Percentiles rank a stretch among this genome's conserved stretches.
phyloP scores from a whole-genome alignment of 1,284 basidiomycete genomes.

The Vanrija sp. region DNA sequence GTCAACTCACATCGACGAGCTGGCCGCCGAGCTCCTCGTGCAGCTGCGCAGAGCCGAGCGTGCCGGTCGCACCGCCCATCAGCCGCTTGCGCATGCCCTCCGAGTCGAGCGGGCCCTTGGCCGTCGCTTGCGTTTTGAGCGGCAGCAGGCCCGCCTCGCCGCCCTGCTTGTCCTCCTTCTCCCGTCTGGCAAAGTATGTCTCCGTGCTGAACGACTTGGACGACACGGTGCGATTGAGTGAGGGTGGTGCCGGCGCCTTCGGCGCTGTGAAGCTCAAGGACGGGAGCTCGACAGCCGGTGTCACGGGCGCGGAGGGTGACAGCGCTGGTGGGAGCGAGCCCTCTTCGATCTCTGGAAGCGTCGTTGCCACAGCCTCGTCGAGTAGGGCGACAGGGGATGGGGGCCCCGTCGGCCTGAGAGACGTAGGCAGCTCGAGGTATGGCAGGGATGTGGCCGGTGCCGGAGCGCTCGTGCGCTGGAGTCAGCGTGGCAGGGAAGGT shows the following conservation, averaged over 20 bases:
- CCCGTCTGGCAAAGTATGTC: slow-evolving; percentile 31
- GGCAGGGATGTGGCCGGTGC: slow-evolving; percentile 9
- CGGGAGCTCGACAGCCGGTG: not conserved
- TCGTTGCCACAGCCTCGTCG: slow-evolving; percentile 10
- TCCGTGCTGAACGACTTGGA: slow-evolving; percentile 11
- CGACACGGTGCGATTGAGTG: not conserved
- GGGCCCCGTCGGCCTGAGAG: slow-evolving; percentile 5
- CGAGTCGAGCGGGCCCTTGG: slow-evolving; percentile 2
- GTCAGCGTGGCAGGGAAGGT: not conserved
- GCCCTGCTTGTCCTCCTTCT: slow-evolving; percentile 25
- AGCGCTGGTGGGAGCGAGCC: slow-evolving; percentile 2
- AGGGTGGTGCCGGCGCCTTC: not conserved
- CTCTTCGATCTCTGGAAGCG: slow-evolving; percentile 4
- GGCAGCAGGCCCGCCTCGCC: slow-evolving; percentile 34
- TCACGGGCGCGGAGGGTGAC: not conserved
- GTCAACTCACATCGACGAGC: slow-evolving; percentile 42
- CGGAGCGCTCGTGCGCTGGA: slow-evolving; percentile 5
- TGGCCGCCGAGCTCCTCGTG: slow-evolving; percentile 50
- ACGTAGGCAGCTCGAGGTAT: slow-evolving; percentile 7
- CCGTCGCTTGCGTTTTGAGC: slow-evolving; percentile 16
- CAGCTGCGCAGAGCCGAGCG: slow-evolving; percentile 36
- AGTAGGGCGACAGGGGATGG: slow-evolving; percentile 7
- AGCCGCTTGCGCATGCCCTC: slow-evolving; percentile 18
- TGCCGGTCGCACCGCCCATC: slow-evolving; percentile 4
- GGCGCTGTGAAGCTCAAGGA: not conserved